A percentile compares a stretch with the other conserved stretches of the same genome.
Conservation (phyloP, 306 rosid genomes). For the Acmispon strigosus region DNA sequence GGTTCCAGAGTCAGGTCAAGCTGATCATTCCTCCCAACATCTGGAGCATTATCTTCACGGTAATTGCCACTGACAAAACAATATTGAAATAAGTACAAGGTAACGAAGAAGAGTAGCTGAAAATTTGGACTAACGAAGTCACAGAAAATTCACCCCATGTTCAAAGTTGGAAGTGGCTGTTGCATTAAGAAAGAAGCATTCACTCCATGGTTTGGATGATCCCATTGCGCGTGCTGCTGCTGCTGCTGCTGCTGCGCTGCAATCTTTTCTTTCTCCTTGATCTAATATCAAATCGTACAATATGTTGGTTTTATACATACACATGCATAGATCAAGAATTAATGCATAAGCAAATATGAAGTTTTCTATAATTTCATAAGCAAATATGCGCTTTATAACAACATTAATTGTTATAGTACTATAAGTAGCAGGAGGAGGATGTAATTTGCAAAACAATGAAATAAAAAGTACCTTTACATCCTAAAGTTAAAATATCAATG, state of each 20-base stretch:
- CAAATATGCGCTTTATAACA: too few species aligned
- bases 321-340: not conserved
- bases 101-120: not conserved
- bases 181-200: conserved; percentile 36
- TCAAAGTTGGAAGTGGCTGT: conserved; percentile 53
- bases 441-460: too few species aligned
- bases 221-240: conserved; percentile 40
- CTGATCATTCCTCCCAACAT: conserved; percentile 46
- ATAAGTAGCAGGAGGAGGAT: too few species aligned
- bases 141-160: conserved; percentile 42
- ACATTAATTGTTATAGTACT: too few species aligned
- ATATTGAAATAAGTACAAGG: not conserved
- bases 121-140: not conserved
- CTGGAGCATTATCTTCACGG: conserved; percentile 33
- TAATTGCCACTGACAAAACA: conserved; percentile 44
- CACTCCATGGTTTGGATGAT: conserved; percentile 48
- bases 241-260: conserved; percentile 35
- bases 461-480: too few species aligned
- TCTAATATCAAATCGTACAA: conserved; percentile 30
- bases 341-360: too few species aligned
- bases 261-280: conserved; percentile 68
- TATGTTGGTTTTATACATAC: not conserved
- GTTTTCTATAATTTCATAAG: too few species aligned
- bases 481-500: too few species aligned
- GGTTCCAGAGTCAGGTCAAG: conserved; percentile 79